phyloP scores from a whole-genome alignment of 306 rosid species.

The Pachyrhizus erosus region DNA sequence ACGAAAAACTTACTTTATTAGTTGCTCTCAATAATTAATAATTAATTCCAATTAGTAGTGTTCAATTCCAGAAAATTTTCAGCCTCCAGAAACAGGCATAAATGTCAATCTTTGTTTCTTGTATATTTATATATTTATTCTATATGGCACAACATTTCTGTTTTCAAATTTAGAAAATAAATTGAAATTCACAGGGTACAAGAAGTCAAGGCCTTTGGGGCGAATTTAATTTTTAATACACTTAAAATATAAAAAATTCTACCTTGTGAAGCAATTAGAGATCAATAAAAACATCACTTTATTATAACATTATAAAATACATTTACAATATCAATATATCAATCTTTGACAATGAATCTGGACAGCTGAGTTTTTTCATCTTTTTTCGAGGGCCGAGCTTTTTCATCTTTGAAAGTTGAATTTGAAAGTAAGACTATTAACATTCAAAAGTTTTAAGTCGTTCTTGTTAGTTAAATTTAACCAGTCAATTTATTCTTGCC shows the following conservation, averaged over 20 bases:
- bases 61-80: neutral
- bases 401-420: neutral
- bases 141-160: neutral
- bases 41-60: neutral
- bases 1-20: neutral
- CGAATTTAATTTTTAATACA: no score
- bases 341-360: constrained; percentile 20
- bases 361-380: neutral
- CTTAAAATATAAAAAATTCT: no score
- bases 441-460: constrained; percentile 6
- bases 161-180: neutral
- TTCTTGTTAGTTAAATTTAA: constrained; percentile 1
- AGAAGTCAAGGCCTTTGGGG: neutral
- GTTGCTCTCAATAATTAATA: neutral
- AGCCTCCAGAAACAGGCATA: neutral
- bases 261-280: no score
- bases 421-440: neutral
- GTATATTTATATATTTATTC: no score
- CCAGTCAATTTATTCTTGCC: neutral
- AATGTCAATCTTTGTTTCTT: constrained; percentile 23
- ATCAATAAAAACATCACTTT: neutral
- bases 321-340: neutral
- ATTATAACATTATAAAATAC: no score
- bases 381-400: no score
- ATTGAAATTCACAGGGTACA: neutral